A percentile compares a stretch with the other conserved stretches of the same genome.
phyloP scores from a whole-genome alignment of 139 green algal species.

The Chlamydomonas incerta region DNA sequence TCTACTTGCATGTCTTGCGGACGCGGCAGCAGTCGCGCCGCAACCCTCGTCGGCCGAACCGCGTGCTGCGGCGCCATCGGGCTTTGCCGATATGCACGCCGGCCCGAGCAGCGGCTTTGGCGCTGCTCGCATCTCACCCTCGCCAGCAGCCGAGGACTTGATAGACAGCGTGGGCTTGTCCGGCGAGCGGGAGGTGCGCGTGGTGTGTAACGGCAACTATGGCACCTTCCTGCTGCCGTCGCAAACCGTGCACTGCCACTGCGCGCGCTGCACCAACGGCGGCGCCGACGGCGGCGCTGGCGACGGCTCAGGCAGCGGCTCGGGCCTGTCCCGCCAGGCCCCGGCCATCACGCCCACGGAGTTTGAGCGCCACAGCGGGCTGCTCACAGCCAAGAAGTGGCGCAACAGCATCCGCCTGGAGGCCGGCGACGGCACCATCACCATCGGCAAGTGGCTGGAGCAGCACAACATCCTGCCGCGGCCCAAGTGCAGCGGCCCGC shows the following conservation, averaged over 20 bases:
- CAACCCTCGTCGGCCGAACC: no score
- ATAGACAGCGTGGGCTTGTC: not conserved
- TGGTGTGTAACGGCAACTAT: slow-evolving; percentile 49
- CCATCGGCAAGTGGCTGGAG: slow-evolving; percentile 43
- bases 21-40: slow-evolving; percentile 20
- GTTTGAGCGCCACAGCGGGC: slow-evolving; percentile 81
- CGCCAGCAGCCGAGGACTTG: not conserved
- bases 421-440: slow-evolving; percentile 32
- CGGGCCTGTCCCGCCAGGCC: not conserved
- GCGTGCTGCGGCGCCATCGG: no score
- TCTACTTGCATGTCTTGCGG: slow-evolving; percentile 25
- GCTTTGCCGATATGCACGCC: no score
- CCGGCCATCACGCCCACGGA: slow-evolving; percentile 73
- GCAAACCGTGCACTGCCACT: slow-evolving; percentile 42
- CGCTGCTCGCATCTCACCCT: not conserved
- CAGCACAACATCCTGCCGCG: slow-evolving; percentile 45
- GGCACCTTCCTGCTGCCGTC: slow-evolving; percentile 43
- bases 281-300: not conserved
- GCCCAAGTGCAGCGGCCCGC: slow-evolving; percentile 31
- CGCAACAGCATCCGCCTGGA: slow-evolving; percentile 63
- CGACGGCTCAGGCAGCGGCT: not conserved
- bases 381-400: slow-evolving; percentile 82
- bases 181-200: slow-evolving; percentile 1
- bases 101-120: not conserved
- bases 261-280: slow-evolving; percentile 4